Base-by-base conservation (phyloP, 2,329 filamentous ascomycete genomes). In the Stylonectria norvegica region DNA sequence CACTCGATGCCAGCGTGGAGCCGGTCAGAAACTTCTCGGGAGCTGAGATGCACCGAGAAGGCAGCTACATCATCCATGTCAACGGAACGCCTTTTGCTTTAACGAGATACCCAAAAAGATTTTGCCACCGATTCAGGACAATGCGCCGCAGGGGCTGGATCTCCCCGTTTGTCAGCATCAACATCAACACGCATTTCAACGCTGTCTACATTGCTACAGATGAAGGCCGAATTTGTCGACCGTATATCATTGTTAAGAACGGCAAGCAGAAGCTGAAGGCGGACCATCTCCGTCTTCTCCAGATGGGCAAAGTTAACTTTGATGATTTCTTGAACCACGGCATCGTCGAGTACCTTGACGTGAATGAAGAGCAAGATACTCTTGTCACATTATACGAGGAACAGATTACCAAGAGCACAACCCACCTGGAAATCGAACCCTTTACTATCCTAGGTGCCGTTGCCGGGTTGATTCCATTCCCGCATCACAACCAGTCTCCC, bases 401-500 rank as follows among this genome's bases (percentile, higher is more conserved):
- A 16, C 84, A 95, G 45, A 88, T 97, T 50, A 85, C 81, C 14
- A 78, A 82, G 47, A 81, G 83, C 38, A 94, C 89, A 0, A 98
- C 93, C 0, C 94, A 98, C 67, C 73, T 97, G 45, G 93, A 98
- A 65, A 97, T 98, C 47, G 93, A 98, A 62, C 94, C 94, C 0
- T 98, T 98, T 61, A 98, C 93, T 2, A 85, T 98, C 35, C 78
- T 98, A 11, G 93, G 93, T 18, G 93, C 93, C 33, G 93, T 98
- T 18, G 93, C 93, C 27, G 93, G 93, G 30, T 74, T 98, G 25
- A 98, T 98, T 62, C 93, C 93, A 4, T 98, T 97, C 60, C 93
- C 93, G 7, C 93, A 98, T 64, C 93, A 98, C 72, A 98, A 98
- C 66, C 93, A 98, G 65, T 98, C 94, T 12, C 93, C 93, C 8